Percentiles rank a stretch among this genome's conserved stretches.
Conservation (phyloP, 192 early-diverging fungal species). For the Coemansia sp. region DNA sequence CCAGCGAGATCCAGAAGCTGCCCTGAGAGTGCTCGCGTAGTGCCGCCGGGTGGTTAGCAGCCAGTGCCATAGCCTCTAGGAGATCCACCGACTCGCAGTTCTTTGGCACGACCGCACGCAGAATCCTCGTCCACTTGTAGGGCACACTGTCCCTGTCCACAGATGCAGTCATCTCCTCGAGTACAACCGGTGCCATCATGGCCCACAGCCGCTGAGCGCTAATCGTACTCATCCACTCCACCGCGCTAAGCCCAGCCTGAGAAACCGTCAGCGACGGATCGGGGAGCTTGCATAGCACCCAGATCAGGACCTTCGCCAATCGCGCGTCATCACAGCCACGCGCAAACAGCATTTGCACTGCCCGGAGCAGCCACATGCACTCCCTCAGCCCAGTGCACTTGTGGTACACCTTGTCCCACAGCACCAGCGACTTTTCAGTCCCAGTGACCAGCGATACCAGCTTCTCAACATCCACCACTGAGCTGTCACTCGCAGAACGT, state of each 20-base stretch:
- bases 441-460: constrained; percentile 31
- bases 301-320: constrained; percentile 18
- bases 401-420: constrained; percentile 81
- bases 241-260: background rate
- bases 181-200: constrained; percentile 6
- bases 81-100: constrained; percentile 6
- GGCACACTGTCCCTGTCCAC: background rate
- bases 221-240: constrained; percentile 18
- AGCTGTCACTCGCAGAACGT: constrained; percentile 7
- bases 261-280: constrained; percentile 19
- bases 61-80: constrained; percentile 58
- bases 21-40: constrained; percentile 48
- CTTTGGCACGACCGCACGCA: constrained; percentile 10
- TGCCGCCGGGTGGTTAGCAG: constrained; percentile 39
- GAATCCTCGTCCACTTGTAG: constrained; percentile 22
- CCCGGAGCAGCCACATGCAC: constrained; percentile 66
- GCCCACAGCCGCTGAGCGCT: constrained; percentile 29
- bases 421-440: constrained; percentile 68
- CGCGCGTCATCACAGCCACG: constrained; percentile 30
- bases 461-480: constrained; percentile 25
- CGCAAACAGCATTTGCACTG: constrained; percentile 49
- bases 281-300: constrained; percentile 43
- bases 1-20: constrained; percentile 83
- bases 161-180: constrained; percentile 17
- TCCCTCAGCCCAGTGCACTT: constrained; percentile 65